These are phyloP conservation scores for Clitopilus hobsonii DNA, from an alignment of 768 basidiomycete genomes.

Conservation along the genomic window DNA sequence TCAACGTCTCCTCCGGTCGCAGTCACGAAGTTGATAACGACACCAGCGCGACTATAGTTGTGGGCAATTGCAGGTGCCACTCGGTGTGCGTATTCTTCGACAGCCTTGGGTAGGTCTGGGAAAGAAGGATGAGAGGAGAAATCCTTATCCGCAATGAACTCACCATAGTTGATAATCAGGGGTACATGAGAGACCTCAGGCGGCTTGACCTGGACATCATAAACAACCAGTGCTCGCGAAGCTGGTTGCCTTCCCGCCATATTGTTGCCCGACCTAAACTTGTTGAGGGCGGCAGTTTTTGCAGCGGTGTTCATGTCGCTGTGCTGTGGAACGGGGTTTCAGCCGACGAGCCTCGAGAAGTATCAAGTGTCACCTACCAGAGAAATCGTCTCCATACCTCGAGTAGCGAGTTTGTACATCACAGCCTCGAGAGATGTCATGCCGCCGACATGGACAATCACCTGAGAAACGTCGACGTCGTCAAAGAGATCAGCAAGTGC, in stretches of 20 bases:
- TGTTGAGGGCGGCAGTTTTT: conserved; percentile 77
- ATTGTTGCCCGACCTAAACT: conserved; percentile 63
- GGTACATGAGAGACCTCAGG: conserved; percentile 89
- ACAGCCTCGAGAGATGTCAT: conserved; percentile 85
- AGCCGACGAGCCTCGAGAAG: conserved; percentile 9
- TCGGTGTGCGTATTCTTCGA: conserved; percentile 98
- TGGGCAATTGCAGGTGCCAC: conserved; percentile 87
- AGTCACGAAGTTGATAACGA: conserved; percentile 95
- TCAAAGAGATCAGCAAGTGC: conserved; percentile 88
- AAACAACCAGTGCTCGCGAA: conserved; percentile 83
- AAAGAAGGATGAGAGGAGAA: not conserved
- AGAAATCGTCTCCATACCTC: conserved; percentile 84
- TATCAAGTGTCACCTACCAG: conserved; percentile 52
- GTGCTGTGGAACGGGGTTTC: conserved; percentile 47
- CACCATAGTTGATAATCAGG: conserved; percentile 93
- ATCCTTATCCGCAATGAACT: conserved; percentile 7
- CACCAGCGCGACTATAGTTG: conserved; percentile 81
- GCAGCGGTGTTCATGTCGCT: conserved; percentile 88
- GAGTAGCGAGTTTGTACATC: conserved; percentile 82
- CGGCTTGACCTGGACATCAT: conserved; percentile 89
- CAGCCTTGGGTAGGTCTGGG: conserved; percentile 87
- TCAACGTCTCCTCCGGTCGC: conserved; percentile 98
- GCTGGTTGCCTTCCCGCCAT: conserved; percentile 59
- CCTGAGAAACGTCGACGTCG: conserved; percentile 76
- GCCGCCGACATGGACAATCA: conserved; percentile 85